Conservation (phyloP, 805 yeast genomes). For the Barnettozyma pratensis region DNA sequence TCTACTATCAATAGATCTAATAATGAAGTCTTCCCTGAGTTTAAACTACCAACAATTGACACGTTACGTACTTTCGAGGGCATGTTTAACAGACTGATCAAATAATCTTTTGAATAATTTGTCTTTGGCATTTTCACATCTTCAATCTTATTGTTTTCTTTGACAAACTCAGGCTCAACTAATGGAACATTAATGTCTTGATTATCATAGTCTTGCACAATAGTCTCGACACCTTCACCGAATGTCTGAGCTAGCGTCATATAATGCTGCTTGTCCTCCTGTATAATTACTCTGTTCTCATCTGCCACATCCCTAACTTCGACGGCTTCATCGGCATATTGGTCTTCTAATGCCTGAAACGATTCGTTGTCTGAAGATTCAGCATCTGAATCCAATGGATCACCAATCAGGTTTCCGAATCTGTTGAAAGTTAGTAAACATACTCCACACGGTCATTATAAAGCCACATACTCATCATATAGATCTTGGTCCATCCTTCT, state of each 20-base stretch:
- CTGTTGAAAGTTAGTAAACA: slow-evolving; percentile 10
- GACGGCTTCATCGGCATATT: slow-evolving; percentile 23
- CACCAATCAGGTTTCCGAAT: slow-evolving; percentile 66
- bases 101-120: slow-evolving; percentile 56
- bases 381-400: slow-evolving; percentile 41
- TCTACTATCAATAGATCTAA: slow-evolving; percentile 62
- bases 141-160: slow-evolving; percentile 40
- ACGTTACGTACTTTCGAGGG: slow-evolving; percentile 71
- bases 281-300: slow-evolving; percentile 29
- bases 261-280: slow-evolving; percentile 41
- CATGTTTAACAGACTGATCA: slow-evolving; percentile 41
- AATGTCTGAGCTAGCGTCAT: slow-evolving; percentile 42
- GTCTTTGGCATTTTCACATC: slow-evolving; percentile 53
- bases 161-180: slow-evolving; percentile 44
- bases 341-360: slow-evolving; percentile 13
- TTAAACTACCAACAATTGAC: slow-evolving; percentile 73
- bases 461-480: slow-evolving; percentile 61
- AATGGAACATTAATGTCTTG: slow-evolving; percentile 60
- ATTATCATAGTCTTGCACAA: slow-evolving; percentile 48
- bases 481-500: slow-evolving; percentile 51
- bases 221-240: slow-evolving; percentile 61
- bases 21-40: slow-evolving; percentile 83
- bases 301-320: slow-evolving; percentile 11
- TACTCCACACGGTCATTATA: too few relatives aligned
- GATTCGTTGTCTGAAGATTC: slow-evolving; percentile 26